phyloP scores from a whole-genome alignment of 2,329 filamentous ascomycete genomes.

The Elsinoe ampelina region DNA sequence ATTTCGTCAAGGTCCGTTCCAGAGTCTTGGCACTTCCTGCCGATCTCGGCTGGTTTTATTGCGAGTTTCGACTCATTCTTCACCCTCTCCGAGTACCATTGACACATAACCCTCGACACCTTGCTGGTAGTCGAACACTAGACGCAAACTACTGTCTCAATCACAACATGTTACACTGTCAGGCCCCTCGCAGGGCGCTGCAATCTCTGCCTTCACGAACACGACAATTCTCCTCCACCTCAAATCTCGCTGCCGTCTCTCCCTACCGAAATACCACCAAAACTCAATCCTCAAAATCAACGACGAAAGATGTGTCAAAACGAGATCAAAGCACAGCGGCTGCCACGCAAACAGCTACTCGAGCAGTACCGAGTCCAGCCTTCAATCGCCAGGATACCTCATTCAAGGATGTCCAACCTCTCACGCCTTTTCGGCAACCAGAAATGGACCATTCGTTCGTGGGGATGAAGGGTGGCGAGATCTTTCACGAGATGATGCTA shows the following conservation, averaged over 20 bases:
- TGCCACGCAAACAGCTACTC: slow-evolving; percentile 27
- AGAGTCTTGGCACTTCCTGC: too few species aligned
- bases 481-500: slow-evolving; percentile 99
- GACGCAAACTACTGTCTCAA: background rate
- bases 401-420: slow-evolving; percentile 34
- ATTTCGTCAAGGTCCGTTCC: too few species aligned
- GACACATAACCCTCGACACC: too few species aligned
- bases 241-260: slow-evolving; percentile 34
- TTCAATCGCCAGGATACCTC: slow-evolving; percentile 41
- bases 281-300: slow-evolving; percentile 12
- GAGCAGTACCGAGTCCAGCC: slow-evolving; percentile 37
- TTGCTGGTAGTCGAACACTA: too few species aligned
- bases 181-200: slow-evolving; percentile 28
- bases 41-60: too few species aligned
- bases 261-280: slow-evolving; percentile 30
- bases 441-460: slow-evolving; percentile 61
- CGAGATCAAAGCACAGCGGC: slow-evolving; percentile 36
- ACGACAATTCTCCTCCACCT: slow-evolving; percentile 36
- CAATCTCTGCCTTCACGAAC: slow-evolving; percentile 29
- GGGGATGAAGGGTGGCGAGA: slow-evolving; percentile 88
- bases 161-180: slow-evolving; percentile 25
- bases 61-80: too few species aligned
- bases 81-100: too few species aligned
- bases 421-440: slow-evolving; percentile 38
- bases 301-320: slow-evolving; percentile 25